Evolutionary conservation across 202 grass and related monocot species (phyloP), one percentile per base, ranked within the genome.

Genomic region (Zoysia matrella): DNA sequence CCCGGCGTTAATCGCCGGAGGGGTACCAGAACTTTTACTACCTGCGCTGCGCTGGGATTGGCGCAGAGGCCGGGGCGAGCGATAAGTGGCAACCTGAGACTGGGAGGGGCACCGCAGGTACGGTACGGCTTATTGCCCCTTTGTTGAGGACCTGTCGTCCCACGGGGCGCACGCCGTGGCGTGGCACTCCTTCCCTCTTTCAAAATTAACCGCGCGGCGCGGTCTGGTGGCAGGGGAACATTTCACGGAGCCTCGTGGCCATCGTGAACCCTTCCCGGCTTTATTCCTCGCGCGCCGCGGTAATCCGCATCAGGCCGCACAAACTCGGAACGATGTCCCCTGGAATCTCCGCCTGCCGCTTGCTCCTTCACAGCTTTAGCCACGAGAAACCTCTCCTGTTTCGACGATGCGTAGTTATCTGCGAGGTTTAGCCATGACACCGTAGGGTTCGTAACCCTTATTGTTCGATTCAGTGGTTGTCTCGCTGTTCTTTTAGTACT

Each of bases 111-210:
- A 77, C 75, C 71, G 80, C 52, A 7, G 83, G 71, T 80, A 47
- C 83, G 5, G 90, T 84, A 86, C 71, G 80, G 61, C 56, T 3
- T 76, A 84, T 80, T 73, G 86, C 90, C 80, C 73, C 86, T 83
- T 41, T 79, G 86, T 77, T 83, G 80, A 83, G 74, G 72, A 39
- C 61, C 6, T 69, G 72, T 68, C 67, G 83, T 73, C 60, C 53
- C 15, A 47, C 22, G 84, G 64, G 71, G 84, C 84, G 79, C 71
- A 30, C 22, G 22, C 22, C 22, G 22, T 30, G 22, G 22, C 22
- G 22, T 30, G 22, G 73, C 47, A 53, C 2, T 4, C 54, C 9
- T 2, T 2, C 4, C 2, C 41, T 1, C 61, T 47, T 68, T 44
- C 11, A 10, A 78, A 78, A 8, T 52, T 54, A 2, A 82, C 87